Evolutionary conservation across 2,329 filamentous ascomycete genomes (phyloP).

Genomic region (Apiospora hydei): DNA sequence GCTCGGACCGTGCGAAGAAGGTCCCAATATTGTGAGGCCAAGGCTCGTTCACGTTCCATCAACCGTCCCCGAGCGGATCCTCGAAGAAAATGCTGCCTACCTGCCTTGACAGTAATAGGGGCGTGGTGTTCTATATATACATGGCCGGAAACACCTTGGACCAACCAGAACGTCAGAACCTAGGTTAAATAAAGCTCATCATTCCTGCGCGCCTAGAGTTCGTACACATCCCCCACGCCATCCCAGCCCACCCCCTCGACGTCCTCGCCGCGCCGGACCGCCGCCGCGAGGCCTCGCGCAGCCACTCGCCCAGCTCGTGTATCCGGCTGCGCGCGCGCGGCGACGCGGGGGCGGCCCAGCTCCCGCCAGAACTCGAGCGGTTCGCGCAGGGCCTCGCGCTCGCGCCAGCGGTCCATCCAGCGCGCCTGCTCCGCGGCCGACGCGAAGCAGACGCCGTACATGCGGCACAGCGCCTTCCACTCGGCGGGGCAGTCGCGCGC

Average conservation of each 20-base stretch:
- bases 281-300: constrained; percentile 25
- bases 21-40: neutral
- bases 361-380: constrained; percentile 33
- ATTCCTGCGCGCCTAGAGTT: neutral
- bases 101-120: neutral
- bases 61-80: neutral
- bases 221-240: neutral
- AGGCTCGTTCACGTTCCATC: neutral
- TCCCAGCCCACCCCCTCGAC: constrained; percentile 7
- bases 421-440: constrained; percentile 26
- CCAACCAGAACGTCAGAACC: neutral
- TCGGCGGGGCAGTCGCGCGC: constrained; percentile 55
- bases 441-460: constrained; percentile 45
- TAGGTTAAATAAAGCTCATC: neutral
- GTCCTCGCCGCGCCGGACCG: constrained; percentile 23
- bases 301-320: constrained; percentile 33
- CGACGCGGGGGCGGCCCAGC: constrained; percentile 32
- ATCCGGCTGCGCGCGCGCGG: constrained; percentile 33
- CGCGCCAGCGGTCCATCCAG: constrained; percentile 33
- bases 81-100: neutral
- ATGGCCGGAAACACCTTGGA: neutral
- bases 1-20: neutral
- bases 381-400: constrained; percentile 32
- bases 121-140: neutral
- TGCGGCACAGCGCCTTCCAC: constrained; percentile 42